Base-by-base conservation (phyloP, 177 flowering plant genomes). In the Tripterygium wilfordii region DNA sequence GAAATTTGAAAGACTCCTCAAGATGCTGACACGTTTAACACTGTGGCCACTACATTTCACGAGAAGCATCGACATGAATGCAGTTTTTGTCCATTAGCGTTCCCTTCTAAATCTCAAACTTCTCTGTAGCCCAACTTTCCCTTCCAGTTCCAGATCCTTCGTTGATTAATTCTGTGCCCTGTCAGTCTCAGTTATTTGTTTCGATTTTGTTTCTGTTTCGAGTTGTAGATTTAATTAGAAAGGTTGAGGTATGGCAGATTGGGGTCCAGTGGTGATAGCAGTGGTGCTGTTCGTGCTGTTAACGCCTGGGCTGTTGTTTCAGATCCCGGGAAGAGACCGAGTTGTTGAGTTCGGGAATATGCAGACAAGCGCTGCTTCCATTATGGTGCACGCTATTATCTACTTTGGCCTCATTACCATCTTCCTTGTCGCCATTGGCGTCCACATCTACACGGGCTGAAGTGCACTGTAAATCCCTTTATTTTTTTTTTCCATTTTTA, bases 381-480 rank as follows among this genome's bases (percentile, higher is more conserved):
- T 79, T n/a, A 23, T 68, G 2, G 41, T 79, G 27, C 85, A 79
- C 68, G 60, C 80, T 15, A 26, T 77, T 49, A 30, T 79, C 46
- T 79, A 76, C 71, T 79, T 76, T 35, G 55, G 36, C 36, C 25
- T 62, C 53, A 71, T 61, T 58, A 60, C 79, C 58, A 65, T 79
- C 24, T 63, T 79, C 58, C 47, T 79, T 24, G 37, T 79, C 39
- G 85, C 80, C 6, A 30, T 74, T 21, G 42, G 65, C 16, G 24
- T 76, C 44, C 79, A 60, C 44, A 61, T 79, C 37, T 63, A 67
- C 49, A 43, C 58, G 5, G 82, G 78, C 52, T 75, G 31, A 28
- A 10, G 31, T 28, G 31, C 31, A 28, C 5, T 5, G 31, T 5
- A 28, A 28, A 28, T 10, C 31, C n/a, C n/a, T n/a, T n/a, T n/a